A percentile compares a stretch with the other conserved stretches of the same genome.
Evolutionary conservation across 2,329 filamentous ascomycete species (phyloP).

Genomic region (Exophiala aquamarina): DNA sequence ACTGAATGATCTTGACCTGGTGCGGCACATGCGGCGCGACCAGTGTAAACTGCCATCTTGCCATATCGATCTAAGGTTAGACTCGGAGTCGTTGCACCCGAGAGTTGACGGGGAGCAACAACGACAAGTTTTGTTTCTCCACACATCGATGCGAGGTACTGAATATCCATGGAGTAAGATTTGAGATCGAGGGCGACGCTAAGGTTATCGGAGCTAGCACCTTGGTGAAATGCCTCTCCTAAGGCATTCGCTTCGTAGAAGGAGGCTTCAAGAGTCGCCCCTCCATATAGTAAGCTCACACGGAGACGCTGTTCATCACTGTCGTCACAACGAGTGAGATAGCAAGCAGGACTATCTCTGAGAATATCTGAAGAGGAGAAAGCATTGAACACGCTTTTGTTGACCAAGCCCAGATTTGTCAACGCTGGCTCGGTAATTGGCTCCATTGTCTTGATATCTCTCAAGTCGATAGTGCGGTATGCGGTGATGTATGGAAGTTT

Average conservation of each 20-base stretch:
- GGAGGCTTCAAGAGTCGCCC: constrained; percentile 24
- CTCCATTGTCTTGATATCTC: constrained; percentile 32
- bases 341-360: constrained; percentile 11
- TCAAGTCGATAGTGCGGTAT: constrained; percentile 31
- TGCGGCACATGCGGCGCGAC: constrained; percentile 32
- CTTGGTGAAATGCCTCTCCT: not conserved
- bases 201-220: not conserved
- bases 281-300: constrained; percentile 28
- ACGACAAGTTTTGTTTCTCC: constrained; percentile 34
- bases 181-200: constrained; percentile 23
- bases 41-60: constrained; percentile 37
- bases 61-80: constrained; percentile 37
- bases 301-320: constrained; percentile 9
- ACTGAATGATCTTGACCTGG: constrained; percentile 36
- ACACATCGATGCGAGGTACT: constrained; percentile 33
- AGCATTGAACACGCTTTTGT: constrained; percentile 31
- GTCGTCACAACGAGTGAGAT: constrained; percentile 3
- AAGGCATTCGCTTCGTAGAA: constrained; percentile 25
- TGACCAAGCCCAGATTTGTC: constrained; percentile 31
- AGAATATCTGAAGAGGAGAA: constrained; percentile 28
- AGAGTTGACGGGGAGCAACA: constrained; percentile 30
- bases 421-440: constrained; percentile 29
- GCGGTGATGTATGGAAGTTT: constrained; percentile 26
- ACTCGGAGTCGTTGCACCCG: constrained; percentile 32
- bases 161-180: constrained; percentile 28